Percentiles rank a stretch among this genome's conserved stretches.
Evolutionary conservation across 1,139 yeast genomes (phyloP).

Genomic region (Suhomyces choctaworum): DNA sequence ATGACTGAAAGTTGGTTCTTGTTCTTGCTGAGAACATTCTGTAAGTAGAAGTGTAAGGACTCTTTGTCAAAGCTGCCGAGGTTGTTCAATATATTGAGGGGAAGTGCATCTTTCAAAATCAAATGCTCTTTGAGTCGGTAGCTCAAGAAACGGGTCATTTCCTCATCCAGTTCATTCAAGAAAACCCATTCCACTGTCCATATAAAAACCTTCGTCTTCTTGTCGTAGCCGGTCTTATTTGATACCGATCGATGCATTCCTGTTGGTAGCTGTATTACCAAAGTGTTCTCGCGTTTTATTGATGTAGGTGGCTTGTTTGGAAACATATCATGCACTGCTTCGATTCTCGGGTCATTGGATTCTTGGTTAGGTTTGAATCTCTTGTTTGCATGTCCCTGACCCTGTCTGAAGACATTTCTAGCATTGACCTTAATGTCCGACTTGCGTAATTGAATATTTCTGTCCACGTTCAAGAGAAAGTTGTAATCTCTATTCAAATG

Average conservation of each 20-base stretch:
- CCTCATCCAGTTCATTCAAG: constrained; percentile 28
- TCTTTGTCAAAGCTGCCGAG: constrained; percentile 20
- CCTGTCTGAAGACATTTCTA: constrained; percentile 35
- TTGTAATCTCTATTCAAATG: constrained; percentile 82
- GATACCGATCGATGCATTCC: constrained; percentile 73
- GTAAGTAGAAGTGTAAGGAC: constrained; percentile 33
- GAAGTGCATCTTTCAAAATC: constrained; percentile 39
- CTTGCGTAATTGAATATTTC: constrained; percentile 55
- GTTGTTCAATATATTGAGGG: constrained; percentile 32
- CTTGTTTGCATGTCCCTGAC: constrained; percentile 21
- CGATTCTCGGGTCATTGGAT: constrained; percentile 26
- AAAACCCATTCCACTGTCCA: constrained; percentile 84
- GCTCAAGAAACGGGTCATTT: constrained; percentile 38
- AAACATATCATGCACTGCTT: constrained; percentile 23
- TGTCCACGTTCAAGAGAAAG: constrained; percentile 61
- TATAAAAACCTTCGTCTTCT: constrained; percentile 56
- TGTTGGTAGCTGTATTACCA: constrained; percentile 53
- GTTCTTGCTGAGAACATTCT: constrained; percentile 29
- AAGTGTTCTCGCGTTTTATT: constrained; percentile 39
- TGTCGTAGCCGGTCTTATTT: constrained; percentile 77
- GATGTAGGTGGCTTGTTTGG: constrained; percentile 28
- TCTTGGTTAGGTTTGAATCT: constrained; percentile 26
- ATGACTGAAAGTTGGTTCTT: constrained; percentile 23
- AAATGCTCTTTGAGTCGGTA: constrained; percentile 47
- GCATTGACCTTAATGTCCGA: constrained; percentile 46